A percentile compares a stretch with the other conserved stretches of the same genome.
Evolutionary conservation across 805 yeast genomes (phyloP).

Genomic region (Pichia heedii): DNA sequence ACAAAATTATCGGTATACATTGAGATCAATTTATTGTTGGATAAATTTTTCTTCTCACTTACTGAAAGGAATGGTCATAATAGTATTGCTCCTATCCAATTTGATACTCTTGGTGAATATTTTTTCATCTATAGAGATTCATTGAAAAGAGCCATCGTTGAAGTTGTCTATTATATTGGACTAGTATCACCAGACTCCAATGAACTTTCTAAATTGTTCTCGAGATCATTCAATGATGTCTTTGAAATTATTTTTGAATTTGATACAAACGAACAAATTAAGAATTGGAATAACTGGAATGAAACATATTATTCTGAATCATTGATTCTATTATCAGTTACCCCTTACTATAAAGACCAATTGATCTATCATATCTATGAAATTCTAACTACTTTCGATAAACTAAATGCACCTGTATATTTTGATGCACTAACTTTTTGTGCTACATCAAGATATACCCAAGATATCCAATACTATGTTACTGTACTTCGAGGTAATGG

Average conservation of each 20-base stretch:
- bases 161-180: conserved; percentile 38
- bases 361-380: conserved; percentile 40
- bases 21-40: conserved; percentile 42
- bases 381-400: conserved; percentile 33
- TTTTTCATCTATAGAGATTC: conserved; percentile 33
- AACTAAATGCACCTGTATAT: conserved; percentile 37
- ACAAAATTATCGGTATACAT: conserved; percentile 38
- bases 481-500: conserved; percentile 44
- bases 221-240: conserved; percentile 15
- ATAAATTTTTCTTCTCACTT: conserved; percentile 38
- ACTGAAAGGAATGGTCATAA: conserved; percentile 18
- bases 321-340: conserved; percentile 38
- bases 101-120: conserved; percentile 20
- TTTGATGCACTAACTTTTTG: conserved; percentile 49
- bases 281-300: conserved; percentile 19
- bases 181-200: conserved; percentile 16
- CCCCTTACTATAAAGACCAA: conserved; percentile 41
- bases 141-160: conserved; percentile 45
- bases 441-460: conserved; percentile 39
- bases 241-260: conserved; percentile 20
- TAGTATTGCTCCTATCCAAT: conserved; percentile 20
- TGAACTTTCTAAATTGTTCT: conserved; percentile 12
- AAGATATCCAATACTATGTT: conserved; percentile 29
- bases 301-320: conserved; percentile 16
- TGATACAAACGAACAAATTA: conserved; percentile 16